These are phyloP conservation scores for Alnus rubra DNA, from an alignment of 306 rosid species.

Conservation along the genomic window DNA sequence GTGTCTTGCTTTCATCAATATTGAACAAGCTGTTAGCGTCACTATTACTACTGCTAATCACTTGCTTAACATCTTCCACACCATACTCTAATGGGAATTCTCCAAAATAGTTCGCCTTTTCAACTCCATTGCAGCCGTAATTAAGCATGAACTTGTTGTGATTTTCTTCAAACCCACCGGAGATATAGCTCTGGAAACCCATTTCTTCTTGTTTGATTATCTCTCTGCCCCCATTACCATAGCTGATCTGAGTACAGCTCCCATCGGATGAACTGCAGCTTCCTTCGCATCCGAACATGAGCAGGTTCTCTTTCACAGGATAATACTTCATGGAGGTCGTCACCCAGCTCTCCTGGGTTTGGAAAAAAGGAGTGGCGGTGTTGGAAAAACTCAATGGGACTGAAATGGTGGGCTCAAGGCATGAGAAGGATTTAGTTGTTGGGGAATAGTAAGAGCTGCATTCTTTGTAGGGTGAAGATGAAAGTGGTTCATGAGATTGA, in stretches of 20 bases:
- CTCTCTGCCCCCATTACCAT: constrained; percentile 27
- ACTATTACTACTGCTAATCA: constrained; percentile 35
- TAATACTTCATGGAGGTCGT: constrained; percentile 34
- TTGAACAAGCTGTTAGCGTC: constrained; percentile 28
- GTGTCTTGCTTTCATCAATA: constrained; percentile 56
- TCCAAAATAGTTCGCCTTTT: constrained; percentile 25
- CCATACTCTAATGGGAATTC: constrained; percentile 46
- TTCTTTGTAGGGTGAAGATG: constrained; percentile 33
- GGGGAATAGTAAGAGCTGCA: not conserved
- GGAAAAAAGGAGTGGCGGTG: constrained; percentile 34
- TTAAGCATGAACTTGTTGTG: constrained; percentile 28
- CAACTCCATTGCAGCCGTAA: constrained; percentile 26
- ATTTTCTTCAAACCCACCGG: constrained; percentile 33
- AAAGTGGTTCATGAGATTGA: constrained; percentile 23
- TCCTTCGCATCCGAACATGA: constrained; percentile 68
- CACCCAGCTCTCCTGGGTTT: constrained; percentile 41
- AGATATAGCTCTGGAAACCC: constrained; percentile 34
- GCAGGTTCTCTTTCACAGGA: constrained; percentile 38
- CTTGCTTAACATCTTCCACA: constrained; percentile 55
- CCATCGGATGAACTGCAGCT: constrained; percentile 81
- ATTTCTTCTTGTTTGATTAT: constrained; percentile 58
- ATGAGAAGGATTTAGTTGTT: not conserved
- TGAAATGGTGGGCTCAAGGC: constrained; percentile 28
- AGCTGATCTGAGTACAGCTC: constrained; percentile 54
- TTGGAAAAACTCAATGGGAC: constrained; percentile 30